phyloP scores from a whole-genome alignment of 2,329 filamentous ascomycete genomes.

The Xylaria arbuscula region DNA sequence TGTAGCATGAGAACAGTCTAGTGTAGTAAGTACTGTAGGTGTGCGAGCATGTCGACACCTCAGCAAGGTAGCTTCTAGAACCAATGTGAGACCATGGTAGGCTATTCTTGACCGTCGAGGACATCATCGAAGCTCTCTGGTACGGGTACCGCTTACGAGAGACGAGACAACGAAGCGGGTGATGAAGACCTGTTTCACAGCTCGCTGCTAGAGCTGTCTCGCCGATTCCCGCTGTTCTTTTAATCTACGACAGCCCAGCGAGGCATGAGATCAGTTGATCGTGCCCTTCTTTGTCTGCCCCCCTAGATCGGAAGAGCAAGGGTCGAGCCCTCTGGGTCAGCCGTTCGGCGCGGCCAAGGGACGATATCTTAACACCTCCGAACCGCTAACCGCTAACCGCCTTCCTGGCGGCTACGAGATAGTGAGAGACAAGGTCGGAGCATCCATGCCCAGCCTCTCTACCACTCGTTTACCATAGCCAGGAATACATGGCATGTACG shows the following conservation, averaged over 20 bases:
- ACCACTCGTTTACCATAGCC: slow-evolving; percentile 26
- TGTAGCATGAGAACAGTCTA: slow-evolving; percentile 32
- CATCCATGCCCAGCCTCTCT: slow-evolving; percentile 1
- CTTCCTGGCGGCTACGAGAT: slow-evolving; percentile 16
- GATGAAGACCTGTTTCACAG: slow-evolving; percentile 23
- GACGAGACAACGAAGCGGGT: slow-evolving; percentile 8
- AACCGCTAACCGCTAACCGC: slow-evolving; percentile 21
- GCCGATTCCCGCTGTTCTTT: slow-evolving; percentile 21
- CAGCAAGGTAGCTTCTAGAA: slow-evolving; percentile 7
- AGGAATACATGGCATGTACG: neutral
- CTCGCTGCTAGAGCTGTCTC: slow-evolving; percentile 12
- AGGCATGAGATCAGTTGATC: neutral
- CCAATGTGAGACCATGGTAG: no score
- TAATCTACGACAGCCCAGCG: neutral
- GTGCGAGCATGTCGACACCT: no score
- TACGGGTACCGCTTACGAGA: slow-evolving; percentile 8
- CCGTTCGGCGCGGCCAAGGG: slow-evolving; percentile 15
- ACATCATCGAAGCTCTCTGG: neutral
- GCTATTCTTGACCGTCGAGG: no score
- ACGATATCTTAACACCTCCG: slow-evolving; percentile 22
- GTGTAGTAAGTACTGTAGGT: slow-evolving; percentile 2
- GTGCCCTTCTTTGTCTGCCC: slow-evolving; percentile 13
- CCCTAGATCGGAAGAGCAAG: slow-evolving; percentile 18
- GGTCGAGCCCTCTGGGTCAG: slow-evolving; percentile 7
- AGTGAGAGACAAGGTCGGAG: slow-evolving; percentile 11